phyloP scores from a whole-genome alignment of 1,139 yeast species.

The Hanseniaspora sp. region DNA sequence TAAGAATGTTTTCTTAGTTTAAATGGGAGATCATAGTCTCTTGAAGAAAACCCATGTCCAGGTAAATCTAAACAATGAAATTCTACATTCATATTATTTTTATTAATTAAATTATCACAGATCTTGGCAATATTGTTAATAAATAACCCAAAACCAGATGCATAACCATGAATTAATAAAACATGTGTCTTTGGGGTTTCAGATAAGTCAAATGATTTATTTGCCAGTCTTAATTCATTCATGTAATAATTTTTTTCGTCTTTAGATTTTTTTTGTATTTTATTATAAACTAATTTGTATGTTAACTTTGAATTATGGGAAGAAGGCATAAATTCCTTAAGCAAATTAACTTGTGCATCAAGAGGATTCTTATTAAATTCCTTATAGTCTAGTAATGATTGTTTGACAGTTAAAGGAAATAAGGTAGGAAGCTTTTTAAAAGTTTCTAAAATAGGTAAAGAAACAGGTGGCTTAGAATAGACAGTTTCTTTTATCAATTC shows the following conservation, averaged over 20 bases:
- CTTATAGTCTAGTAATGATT: slow-evolving; percentile 44
- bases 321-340: slow-evolving; percentile 23
- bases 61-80: slow-evolving; percentile 61
- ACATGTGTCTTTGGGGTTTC: slow-evolving; percentile 38
- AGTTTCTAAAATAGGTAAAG: too few relatives aligned
- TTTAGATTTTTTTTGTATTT: slow-evolving; percentile 29
- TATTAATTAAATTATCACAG: slow-evolving; percentile 23
- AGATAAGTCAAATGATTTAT: slow-evolving; percentile 29
- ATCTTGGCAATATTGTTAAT: slow-evolving; percentile 47
- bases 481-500: too few relatives aligned
- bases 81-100: slow-evolving; percentile 38
- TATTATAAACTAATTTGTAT: slow-evolving; percentile 16
- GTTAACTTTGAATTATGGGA: slow-evolving; percentile 29
- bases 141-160: slow-evolving; percentile 65
- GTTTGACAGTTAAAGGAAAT: slow-evolving; percentile 47
- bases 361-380: slow-evolving; percentile 18
- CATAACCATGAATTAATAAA: slow-evolving; percentile 65
- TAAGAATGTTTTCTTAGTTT: slow-evolving; percentile 26
- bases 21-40: slow-evolving; percentile 43
- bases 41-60: slow-evolving; percentile 67
- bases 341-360: slow-evolving; percentile 43
- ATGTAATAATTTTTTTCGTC: slow-evolving; percentile 41
- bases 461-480: too few relatives aligned
- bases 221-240: slow-evolving; percentile 54
- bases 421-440: slow-evolving; percentile 37